Evolutionary conservation across 2,329 filamentous ascomycete species (phyloP), one percentile per base, ranked within the genome.

Genomic region (Parascedosporium putredinis): DNA sequence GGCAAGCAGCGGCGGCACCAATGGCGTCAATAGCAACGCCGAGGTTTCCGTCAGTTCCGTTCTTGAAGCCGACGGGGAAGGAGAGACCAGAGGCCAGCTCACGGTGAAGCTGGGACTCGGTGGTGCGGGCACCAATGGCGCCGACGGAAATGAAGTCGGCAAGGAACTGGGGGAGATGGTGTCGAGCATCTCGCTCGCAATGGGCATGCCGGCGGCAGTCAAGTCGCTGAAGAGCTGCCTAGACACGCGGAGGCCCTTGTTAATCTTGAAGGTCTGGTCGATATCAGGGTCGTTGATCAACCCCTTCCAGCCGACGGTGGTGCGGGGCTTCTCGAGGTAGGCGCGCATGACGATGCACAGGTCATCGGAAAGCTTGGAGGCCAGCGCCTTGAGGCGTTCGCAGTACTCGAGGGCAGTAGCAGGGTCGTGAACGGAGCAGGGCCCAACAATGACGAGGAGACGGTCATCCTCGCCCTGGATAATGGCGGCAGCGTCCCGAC

Each of bases 1-100:
- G 93, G 14, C 88, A 88, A 63, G 95, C 88, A 64, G 79, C 83
- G 47, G 94, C 91, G 14, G 93, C 88, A 54, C 90, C 89, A 64
- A 97, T 95, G 47, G 93, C 93, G 64, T 98, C 93, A 58, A 97
- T 88, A 10, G 93, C 90, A 3, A 97, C 90, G 51, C 83, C 79
- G 45, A 97, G 72, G 7, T 84, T 85, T 47, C 93, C 93, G 64
- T 98, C 93, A 27, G 93, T 98, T 56, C 93, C 93, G 68, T 98
- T 98, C 79, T 98, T 98, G 85, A 98, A 98, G 47, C 93, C 93
- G 9, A 98, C 89, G 2, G 93, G 93, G 84, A 96, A 97, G 58
- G 86, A 94, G 31, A 97, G 75, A 62, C 93, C 93, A 49, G 86
- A 93, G 20, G 93, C 91, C 55, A 98, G 74, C 70, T 98, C 93